phyloP scores from a whole-genome alignment of 352 stramenopile genomes.

The Pythium brachiatum region DNA sequence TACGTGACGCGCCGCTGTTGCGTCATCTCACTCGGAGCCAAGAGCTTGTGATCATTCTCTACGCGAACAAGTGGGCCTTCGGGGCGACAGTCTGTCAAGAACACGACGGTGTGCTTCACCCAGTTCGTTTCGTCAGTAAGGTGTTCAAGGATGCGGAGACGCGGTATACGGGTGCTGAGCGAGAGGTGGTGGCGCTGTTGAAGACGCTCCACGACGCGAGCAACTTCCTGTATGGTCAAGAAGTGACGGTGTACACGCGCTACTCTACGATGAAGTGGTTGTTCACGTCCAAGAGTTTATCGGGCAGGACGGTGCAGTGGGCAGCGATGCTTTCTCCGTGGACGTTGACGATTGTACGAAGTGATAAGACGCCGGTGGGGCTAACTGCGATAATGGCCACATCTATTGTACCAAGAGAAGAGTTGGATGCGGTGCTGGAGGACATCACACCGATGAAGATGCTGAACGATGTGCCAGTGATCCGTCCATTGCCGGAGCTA shows the following conservation, averaged over 20 bases:
- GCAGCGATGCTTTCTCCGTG: conserved; percentile 15
- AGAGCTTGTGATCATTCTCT: conserved; percentile 8
- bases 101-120: conserved; percentile 10
- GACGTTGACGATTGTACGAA: conserved; percentile 15
- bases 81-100: conserved; percentile 16
- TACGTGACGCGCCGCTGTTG: conserved; percentile 7
- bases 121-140: conserved; percentile 20
- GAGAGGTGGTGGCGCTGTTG: conserved; percentile 19
- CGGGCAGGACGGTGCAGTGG: conserved; percentile 15
- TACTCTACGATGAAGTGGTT: conserved; percentile 24
- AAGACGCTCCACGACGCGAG: conserved; percentile 3
- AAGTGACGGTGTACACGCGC: conserved; percentile 12
- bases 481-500: conserved; percentile 14
- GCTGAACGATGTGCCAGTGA: background rate
- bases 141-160: conserved; percentile 21
- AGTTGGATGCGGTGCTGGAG: conserved; percentile 9
- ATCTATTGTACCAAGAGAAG: background rate
- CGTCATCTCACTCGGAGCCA: background rate
- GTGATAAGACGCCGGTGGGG: background rate
- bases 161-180: conserved; percentile 8
- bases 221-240: conserved; percentile 10
- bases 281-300: conserved; percentile 17
- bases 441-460: conserved; percentile 15
- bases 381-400: conserved; percentile 11
- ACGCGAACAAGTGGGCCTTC: conserved; percentile 21